Evolutionary conservation across 1,139 yeast genomes (phyloP).

Genomic region (Candida neerlandica): DNA sequence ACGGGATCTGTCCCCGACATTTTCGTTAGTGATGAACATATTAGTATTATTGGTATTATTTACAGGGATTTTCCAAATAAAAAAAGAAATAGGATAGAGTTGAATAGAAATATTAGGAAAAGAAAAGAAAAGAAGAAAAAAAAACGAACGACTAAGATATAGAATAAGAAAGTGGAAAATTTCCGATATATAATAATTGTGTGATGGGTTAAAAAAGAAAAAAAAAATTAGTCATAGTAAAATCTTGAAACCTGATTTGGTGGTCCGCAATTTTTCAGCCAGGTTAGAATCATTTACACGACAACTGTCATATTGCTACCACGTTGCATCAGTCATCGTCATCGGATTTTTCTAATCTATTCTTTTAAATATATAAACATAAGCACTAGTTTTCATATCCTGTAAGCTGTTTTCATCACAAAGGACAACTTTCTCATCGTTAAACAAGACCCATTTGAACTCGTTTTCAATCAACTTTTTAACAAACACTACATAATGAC

Average conservation of each 20-base stretch:
- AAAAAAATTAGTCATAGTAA: constrained; percentile 1
- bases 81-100: background rate
- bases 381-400: constrained; percentile 66
- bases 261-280: background rate
- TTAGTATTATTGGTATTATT: background rate
- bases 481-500: constrained; percentile 90
- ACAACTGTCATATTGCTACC: background rate
- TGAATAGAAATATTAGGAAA: background rate
- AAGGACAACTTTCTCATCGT: constrained; percentile 89
- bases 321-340: background rate
- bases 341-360: background rate
- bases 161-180: background rate
- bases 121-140: background rate
- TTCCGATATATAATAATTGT: background rate
- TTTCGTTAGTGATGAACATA: constrained; percentile 86
- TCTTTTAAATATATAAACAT: constrained; percentile 54
- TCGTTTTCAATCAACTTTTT: constrained; percentile 42
- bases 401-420: constrained; percentile 63
- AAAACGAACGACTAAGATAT: background rate
- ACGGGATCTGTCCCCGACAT: constrained; percentile 79
- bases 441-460: constrained; percentile 79
- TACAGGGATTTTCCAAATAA: constrained; percentile 1
- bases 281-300: background rate
- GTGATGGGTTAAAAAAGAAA: background rate
- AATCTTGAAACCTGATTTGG: background rate